These are phyloP conservation scores for Sambucus nigra DNA, from an alignment of 129 eudicot species.

Conservation along the genomic window DNA sequence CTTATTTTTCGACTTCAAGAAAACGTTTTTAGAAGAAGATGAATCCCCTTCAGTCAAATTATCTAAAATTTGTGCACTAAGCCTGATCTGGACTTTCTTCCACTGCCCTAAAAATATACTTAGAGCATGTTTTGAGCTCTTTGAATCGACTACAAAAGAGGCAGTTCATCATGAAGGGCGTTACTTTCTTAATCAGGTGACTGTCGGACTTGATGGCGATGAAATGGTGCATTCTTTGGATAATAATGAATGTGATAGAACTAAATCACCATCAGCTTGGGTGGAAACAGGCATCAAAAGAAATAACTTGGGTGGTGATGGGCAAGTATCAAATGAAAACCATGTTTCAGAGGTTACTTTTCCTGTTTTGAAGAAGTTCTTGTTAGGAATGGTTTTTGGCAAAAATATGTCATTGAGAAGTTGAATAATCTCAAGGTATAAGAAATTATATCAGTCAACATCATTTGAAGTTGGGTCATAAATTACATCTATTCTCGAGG, in stretches of 20 bases:
- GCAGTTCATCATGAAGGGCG: slow-evolving; percentile 34
- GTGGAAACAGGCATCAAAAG: slow-evolving; percentile 6
- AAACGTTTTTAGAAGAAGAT: slow-evolving; percentile 40
- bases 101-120: slow-evolving; percentile 61
- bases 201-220: slow-evolving; percentile 31
- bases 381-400: slow-evolving; percentile 60
- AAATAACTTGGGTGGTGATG: slow-evolving; percentile 16
- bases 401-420: slow-evolving; percentile 54
- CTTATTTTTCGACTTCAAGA: slow-evolving; percentile 33
- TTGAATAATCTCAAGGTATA: slow-evolving; percentile 57
- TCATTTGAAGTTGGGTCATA: slow-evolving; percentile 39
- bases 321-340: slow-evolving; percentile 21
- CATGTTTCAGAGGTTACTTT: slow-evolving; percentile 21
- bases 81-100: slow-evolving; percentile 56
- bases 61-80: slow-evolving; percentile 49
- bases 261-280: slow-evolving; percentile 12
- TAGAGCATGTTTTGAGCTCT: slow-evolving; percentile 73
- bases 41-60: slow-evolving; percentile 35
- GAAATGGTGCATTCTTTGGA: slow-evolving; percentile 18
- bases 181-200: slow-evolving; percentile 64
- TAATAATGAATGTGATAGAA: slow-evolving; percentile 10
- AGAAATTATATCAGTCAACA: slow-evolving; percentile 46
- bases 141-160: slow-evolving; percentile 38
- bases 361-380: slow-evolving; percentile 38
- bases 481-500: slow-evolving; percentile 49